Conservation (phyloP, 148 eudicot genomes). For the Polygonum maritimum region DNA sequence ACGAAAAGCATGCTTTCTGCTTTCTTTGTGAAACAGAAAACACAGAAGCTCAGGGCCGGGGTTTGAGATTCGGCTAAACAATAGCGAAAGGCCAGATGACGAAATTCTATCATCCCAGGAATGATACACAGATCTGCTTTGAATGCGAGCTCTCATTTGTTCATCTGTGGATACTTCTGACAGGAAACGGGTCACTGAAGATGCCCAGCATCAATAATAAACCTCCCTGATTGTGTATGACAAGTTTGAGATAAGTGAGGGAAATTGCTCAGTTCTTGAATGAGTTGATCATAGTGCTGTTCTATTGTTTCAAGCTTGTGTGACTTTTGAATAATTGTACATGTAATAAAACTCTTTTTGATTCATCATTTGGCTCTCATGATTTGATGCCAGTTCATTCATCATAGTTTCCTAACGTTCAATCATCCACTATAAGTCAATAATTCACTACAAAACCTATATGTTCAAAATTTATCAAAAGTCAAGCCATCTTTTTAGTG, state of each 20-base stretch:
- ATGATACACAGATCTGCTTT: background rate
- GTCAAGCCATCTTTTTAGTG: background rate
- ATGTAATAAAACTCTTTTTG: constrained; percentile 1
- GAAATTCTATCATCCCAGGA: background rate
- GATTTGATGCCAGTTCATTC: background rate
- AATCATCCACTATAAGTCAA: background rate
- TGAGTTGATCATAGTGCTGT: constrained; percentile 2
- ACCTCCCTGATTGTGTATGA: constrained; percentile 4
- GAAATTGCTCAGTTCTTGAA: background rate
- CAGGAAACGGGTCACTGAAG: background rate
- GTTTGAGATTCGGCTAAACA: constrained; percentile 20
- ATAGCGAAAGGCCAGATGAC: background rate
- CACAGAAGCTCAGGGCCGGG: constrained; percentile 44
- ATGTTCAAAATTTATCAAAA: background rate
- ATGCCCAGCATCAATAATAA: background rate
- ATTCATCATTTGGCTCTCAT: background rate
- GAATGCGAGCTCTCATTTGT: background rate
- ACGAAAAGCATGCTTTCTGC: constrained; percentile 70
- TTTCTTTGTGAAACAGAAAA: constrained; percentile 85
- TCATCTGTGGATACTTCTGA: background rate
- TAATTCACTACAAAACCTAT: background rate
- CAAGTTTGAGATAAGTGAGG: background rate
- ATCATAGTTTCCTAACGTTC: background rate
- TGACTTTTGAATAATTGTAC: background rate
- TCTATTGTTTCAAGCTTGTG: background rate